Base-by-base conservation (phyloP, 306 rosid genomes). In the Fragaria ananassa region DNA sequence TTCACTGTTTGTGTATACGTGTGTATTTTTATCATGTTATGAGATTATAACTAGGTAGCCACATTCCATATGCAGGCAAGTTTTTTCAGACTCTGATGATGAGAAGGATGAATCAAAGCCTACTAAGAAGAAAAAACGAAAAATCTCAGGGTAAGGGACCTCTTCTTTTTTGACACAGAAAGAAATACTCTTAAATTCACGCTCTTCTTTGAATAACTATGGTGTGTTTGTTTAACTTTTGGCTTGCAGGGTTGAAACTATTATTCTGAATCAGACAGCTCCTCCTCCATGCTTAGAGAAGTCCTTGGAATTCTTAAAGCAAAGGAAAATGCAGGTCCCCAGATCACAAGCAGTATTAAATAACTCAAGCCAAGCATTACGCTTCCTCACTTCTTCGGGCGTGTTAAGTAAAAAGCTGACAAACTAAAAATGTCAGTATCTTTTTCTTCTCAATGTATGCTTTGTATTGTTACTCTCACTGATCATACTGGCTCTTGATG, bases 291-390 rank as follows among this genome's bases (percentile, higher is more conserved):
- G 99, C 82, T 70, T 80, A 66, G 74, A 88, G 64, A 88, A 75
- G 74, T 91, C 99, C 70, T 71, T 92, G 72, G 91, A 86, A 17
- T 95, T 95, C 91, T 90, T 95, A 87, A 88, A 88, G 82, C 76
- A 85, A 61, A 88, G 89, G 80, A 89, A 91, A 85, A 83, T 81
- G 92, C 82, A 85, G 12, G 87, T 95, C 74, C 46, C 82, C 10
- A 92, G 99, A 83, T 95, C 99, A 4, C 68, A 87, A 58, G 68
- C 97, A 34, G 96, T 91, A 81, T 86, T 95, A 85, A 86, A 84
- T 78, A 92, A 95, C 87, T 80, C 96, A 71, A 91, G 86, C 84
- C 88, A 80, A 84, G 97, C 98, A 23, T 82, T 92, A 62, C 96
- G 97, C 66, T 82, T 89, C 18, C 91, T 95, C 54, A 81, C 95